phyloP scores from a whole-genome alignment of 148 eudicot genomes.

The Vaccinium macrocarpon region DNA sequence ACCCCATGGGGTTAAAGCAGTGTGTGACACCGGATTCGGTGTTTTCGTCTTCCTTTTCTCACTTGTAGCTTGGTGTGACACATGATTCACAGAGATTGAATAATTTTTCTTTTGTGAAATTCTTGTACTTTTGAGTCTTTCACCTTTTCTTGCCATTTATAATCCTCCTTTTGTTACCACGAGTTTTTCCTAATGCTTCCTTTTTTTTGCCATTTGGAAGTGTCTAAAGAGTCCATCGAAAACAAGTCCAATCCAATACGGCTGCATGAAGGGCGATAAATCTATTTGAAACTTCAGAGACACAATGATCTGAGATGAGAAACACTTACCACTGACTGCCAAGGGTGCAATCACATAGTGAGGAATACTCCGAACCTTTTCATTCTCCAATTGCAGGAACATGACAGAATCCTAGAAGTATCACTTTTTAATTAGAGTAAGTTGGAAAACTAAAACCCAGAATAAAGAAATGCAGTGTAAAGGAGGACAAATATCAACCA shows the following conservation, averaged over 20 bases:
- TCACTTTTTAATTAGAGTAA: neutral
- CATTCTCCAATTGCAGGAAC: constrained; percentile 63
- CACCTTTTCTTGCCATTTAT: neutral
- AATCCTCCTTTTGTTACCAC: neutral
- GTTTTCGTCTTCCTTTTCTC: neutral
- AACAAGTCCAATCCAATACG: neutral
- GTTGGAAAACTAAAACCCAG: neutral
- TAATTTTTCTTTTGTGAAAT: neutral
- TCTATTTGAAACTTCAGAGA: neutral
- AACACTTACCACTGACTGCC: constrained; percentile 89
- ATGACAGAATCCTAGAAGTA: constrained; percentile 50
- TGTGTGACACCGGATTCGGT: neutral
- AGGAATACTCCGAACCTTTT: constrained; percentile 79
- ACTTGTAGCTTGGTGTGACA: neutral
- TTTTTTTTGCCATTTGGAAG: neutral
- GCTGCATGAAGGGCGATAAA: neutral
- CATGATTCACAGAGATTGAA: neutral
- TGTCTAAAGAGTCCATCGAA: neutral
- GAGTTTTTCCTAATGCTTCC: neutral
- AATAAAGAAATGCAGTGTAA: neutral
- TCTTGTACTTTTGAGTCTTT: neutral
- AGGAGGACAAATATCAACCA: neutral
- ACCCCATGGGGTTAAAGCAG: neutral
- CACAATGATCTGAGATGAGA: constrained; percentile 11
- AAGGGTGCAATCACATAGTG: constrained; percentile 71